A percentile compares a stretch with the other conserved stretches of the same genome.
Evolutionary conservation across 1,284 basidiomycete species (phyloP).

Genomic region (Ustilago tritici): DNA sequence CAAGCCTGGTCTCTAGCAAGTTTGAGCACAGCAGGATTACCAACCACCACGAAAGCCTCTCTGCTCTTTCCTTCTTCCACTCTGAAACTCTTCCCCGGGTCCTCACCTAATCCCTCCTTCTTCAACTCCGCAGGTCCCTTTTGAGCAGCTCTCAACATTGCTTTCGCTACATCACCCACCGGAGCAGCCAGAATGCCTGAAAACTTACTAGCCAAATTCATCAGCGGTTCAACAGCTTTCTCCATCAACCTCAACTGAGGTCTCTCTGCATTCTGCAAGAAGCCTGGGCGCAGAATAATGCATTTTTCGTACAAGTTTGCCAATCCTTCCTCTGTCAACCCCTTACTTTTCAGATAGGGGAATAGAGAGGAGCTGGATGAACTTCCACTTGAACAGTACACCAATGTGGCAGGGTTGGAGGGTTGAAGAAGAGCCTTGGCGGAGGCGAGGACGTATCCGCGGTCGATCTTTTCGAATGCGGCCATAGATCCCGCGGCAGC

Average conservation of each 20-base stretch:
- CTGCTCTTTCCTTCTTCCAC: constrained; percentile 3
- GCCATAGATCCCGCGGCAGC: constrained; percentile 75
- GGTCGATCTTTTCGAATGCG: constrained; percentile 80
- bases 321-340: constrained; percentile 78
- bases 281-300: constrained; percentile 77
- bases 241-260: constrained; percentile 70
- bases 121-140: constrained; percentile 24
- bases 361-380: constrained; percentile 51
- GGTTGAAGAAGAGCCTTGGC: constrained; percentile 75
- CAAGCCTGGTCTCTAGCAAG: constrained; percentile 14
- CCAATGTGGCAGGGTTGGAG: constrained; percentile 73
- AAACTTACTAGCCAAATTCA: constrained; percentile 14
- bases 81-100: constrained; percentile 21
- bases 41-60: constrained; percentile 10
- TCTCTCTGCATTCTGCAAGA: constrained; percentile 71
- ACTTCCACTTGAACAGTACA: constrained; percentile 77
- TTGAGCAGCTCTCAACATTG: constrained; percentile 40
- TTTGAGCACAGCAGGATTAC: constrained; percentile 17
- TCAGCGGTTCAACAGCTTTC: constrained; percentile 9
- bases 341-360: constrained; percentile 74
- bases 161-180: constrained; percentile 32
- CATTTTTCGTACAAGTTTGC: constrained; percentile 77
- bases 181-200: constrained; percentile 16
- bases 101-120: not conserved
- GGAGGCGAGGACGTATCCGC: constrained; percentile 80